A percentile compares a stretch with the other conserved stretches of the same genome.
These are phyloP conservation scores for Vigna mungo DNA, from an alignment of 306 rosid species.

Conservation along the genomic window DNA sequence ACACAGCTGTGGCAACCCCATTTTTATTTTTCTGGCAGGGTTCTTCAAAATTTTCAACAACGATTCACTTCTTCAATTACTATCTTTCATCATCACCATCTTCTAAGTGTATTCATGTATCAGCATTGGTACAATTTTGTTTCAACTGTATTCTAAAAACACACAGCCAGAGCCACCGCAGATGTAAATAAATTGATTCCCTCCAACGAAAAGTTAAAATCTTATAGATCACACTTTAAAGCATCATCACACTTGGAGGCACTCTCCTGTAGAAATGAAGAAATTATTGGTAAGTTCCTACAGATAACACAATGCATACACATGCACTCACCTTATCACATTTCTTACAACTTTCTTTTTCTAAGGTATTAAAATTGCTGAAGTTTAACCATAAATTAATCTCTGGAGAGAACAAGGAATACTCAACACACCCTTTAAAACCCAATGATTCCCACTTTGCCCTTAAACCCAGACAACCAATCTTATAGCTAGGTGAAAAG, in stretches of 20 bases:
- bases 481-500: slow-evolving; percentile 25
- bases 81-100: slow-evolving; percentile 1
- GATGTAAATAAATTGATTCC: slow-evolving; percentile 23
- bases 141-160: slow-evolving; percentile 27
- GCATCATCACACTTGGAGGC: slow-evolving; percentile 26
- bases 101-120: slow-evolving; percentile 27
- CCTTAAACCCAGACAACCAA: slow-evolving; percentile 39
- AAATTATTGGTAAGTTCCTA: slow-evolving; percentile 36
- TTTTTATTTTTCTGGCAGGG: slow-evolving; percentile 38
- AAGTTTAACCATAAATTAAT: slow-evolving; percentile 31
- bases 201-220: slow-evolving; percentile 19
- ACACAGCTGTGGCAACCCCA: slow-evolving; percentile 77
- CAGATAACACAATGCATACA: slow-evolving; percentile 4
- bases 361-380: slow-evolving; percentile 4
- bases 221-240: slow-evolving; percentile 31
- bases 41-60: slow-evolving; percentile 42
- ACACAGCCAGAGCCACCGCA: slow-evolving; percentile 23
- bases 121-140: slow-evolving; percentile 37
- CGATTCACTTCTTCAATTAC: slow-evolving; percentile 24
- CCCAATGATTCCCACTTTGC: not conserved
- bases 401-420: slow-evolving; percentile 19
- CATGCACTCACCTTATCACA: slow-evolving; percentile 10
- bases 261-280: slow-evolving; percentile 45
- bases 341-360: not conserved
- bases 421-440: slow-evolving; percentile 12